Base-by-base conservation (phyloP, 2,329 filamentous ascomycete species). In the Xylaria sp. region DNA sequence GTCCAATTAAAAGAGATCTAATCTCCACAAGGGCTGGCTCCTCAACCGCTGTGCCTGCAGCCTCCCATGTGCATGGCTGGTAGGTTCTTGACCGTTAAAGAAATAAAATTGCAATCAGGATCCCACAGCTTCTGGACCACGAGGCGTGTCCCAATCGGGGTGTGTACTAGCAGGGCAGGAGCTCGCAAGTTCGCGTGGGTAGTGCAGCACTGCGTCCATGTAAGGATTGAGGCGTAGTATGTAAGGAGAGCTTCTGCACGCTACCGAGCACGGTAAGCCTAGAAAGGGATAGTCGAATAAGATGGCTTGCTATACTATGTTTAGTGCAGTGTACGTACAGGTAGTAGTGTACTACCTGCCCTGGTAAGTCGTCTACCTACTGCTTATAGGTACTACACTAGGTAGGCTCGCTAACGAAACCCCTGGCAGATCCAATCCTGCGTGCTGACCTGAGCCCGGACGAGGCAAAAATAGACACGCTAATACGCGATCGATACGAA, bases 401-500 rank as follows among this genome's bases (percentile, higher is more conserved):
- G n/a, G n/a, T n/a, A n/a, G n/a, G n/a, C n/a, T n/a, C n/a, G n/a
- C n/a, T n/a, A n/a, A n/a, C n/a, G n/a, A n/a, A n/a, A n/a, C n/a
- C n/a, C n/a, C n/a, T n/a, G n/a, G 36, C 15, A n/a, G 53, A 55
- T 55, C 53, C 53, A 36, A 55, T 55, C 53, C 53, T 55, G 36
- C 4, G 38, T 29, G 53, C 53, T 55, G 36, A 55, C 53, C 36
- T 17, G 42, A n/a, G n/a, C 20, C 29, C 5, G 2, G 5, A 15
- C 13, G 25, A 27, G 22, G 53, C 53, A 55, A 55, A 55, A 55
- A 55, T 55, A 55, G 53, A 55, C 36, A 27, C 53, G 36, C 53
- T 55, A 55, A 55, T 36, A 57, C 44, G 57, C 33, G 59, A 65
- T 61, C 57, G 47, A 68, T 63, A 63, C 63, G 66, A 69, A 60